Percentiles rank a stretch among this genome's conserved stretches.
Evolutionary conservation across 2,329 filamentous ascomycete species (phyloP).

Genomic region (Aspergillus hiratsukae): DNA sequence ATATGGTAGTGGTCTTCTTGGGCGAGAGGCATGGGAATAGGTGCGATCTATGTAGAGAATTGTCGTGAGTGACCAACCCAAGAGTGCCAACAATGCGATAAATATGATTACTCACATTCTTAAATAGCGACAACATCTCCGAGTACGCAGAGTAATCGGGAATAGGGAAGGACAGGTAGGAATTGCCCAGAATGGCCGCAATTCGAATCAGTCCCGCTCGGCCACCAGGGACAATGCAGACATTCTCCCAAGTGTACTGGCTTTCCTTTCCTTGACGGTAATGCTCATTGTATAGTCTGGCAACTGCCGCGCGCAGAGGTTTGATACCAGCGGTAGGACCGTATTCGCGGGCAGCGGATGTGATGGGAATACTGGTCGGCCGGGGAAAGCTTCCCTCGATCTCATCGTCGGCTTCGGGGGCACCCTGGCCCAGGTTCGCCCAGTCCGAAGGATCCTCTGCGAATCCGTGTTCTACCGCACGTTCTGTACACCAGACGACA

Average conservation of each 20-base stretch:
- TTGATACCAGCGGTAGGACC: slow-evolving; percentile 92
- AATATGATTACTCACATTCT: slow-evolving; percentile 52
- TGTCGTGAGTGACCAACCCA: not conserved
- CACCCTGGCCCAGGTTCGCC: slow-evolving; percentile 93
- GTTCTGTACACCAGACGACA: slow-evolving; percentile 72
- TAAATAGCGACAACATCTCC: slow-evolving; percentile 93
- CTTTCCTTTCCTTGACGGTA: slow-evolving; percentile 82
- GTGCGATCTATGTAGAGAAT: slow-evolving; percentile 60
- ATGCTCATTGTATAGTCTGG: slow-evolving; percentile 86
- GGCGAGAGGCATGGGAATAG: slow-evolving; percentile 78
- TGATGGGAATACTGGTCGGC: slow-evolving; percentile 72
- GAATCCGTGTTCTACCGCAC: slow-evolving; percentile 84
- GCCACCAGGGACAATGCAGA: slow-evolving; percentile 91
- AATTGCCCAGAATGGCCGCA: slow-evolving; percentile 86
- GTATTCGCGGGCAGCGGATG: slow-evolving; percentile 77
- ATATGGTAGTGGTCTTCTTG: slow-evolving; percentile 89
- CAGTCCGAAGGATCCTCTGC: slow-evolving; percentile 74
- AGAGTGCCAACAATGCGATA: not conserved
- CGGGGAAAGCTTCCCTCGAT: slow-evolving; percentile 85
- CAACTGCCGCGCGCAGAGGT: slow-evolving; percentile 81
- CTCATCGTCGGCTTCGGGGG: slow-evolving; percentile 88
- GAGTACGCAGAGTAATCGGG: slow-evolving; percentile 97
- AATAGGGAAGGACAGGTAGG: slow-evolving; percentile 90
- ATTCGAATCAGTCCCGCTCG: slow-evolving; percentile 91
- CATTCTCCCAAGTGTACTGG: slow-evolving; percentile 96